Conservation (phyloP, 75 land plant genomes). For the Selaginella tamariscina region DNA sequence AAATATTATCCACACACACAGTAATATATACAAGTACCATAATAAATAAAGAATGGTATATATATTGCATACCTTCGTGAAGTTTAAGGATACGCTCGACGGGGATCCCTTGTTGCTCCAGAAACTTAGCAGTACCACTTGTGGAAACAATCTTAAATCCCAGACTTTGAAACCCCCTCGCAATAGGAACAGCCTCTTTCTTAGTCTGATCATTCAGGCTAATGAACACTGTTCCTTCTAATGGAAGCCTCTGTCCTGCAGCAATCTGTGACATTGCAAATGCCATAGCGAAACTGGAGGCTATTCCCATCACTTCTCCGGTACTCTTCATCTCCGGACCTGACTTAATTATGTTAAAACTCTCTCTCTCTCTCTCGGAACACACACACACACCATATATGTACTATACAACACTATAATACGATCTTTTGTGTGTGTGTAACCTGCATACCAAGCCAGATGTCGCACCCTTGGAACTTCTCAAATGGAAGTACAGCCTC, state of each 20-base stretch:
- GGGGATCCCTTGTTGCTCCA: slow-evolving; percentile 47
- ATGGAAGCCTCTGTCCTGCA: slow-evolving; percentile 81
- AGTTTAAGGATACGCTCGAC: slow-evolving; percentile 78
- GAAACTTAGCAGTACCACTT: slow-evolving; percentile 65
- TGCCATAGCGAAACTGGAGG: slow-evolving; percentile 55
- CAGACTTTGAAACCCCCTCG: slow-evolving; percentile 49
- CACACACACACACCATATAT: too few relatives aligned
- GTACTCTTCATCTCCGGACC: slow-evolving; percentile 99
- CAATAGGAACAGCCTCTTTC: slow-evolving; percentile 46
- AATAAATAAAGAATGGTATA: too few relatives aligned
- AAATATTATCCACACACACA: too few relatives aligned
- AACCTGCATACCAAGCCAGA: too few relatives aligned
- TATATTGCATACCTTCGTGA: too few relatives aligned
- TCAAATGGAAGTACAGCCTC: slow-evolving; percentile 99
- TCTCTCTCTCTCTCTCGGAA: too few relatives aligned
- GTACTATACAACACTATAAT: too few relatives aligned
- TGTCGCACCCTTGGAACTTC: slow-evolving; percentile 96
- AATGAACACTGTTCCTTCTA: slow-evolving; percentile 74
- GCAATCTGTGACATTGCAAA: slow-evolving; percentile 97
- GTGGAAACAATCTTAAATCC: slow-evolving; percentile 73
- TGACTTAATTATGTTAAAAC: too few relatives aligned
- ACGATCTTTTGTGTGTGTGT: too few relatives aligned
- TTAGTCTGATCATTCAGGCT: slow-evolving; percentile 92
- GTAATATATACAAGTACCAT: too few relatives aligned
- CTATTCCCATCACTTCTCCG: slow-evolving; percentile 98